Evolutionary conservation across 768 basidiomycete species (phyloP).

Genomic region (Clathrus columnatus): DNA sequence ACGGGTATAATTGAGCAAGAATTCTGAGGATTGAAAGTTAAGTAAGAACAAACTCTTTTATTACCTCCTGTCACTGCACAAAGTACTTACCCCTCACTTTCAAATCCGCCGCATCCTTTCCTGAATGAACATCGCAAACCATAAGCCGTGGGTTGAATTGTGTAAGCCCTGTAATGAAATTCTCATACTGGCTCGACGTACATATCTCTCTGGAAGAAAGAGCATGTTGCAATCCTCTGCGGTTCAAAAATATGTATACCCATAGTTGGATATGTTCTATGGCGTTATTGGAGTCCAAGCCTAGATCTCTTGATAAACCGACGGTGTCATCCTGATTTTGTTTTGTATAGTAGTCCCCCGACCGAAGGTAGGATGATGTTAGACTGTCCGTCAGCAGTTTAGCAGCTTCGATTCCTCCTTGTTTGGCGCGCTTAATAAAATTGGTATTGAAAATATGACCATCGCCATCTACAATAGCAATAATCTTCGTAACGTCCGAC

Average conservation of each 20-base stretch:
- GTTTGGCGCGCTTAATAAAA: slow-evolving; percentile 52
- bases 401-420: slow-evolving; percentile 56
- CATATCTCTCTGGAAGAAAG: slow-evolving; percentile 48
- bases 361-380: slow-evolving; percentile 23
- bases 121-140: slow-evolving; percentile 58
- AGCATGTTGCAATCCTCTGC: slow-evolving; percentile 40
- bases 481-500: not conserved
- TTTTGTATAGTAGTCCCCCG: too few relatives aligned
- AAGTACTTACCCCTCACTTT: slow-evolving; percentile 71
- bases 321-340: slow-evolving; percentile 31
- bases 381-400: slow-evolving; percentile 60
- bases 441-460: slow-evolving; percentile 55
- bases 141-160: slow-evolving; percentile 65
- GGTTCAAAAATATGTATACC: slow-evolving; percentile 68
- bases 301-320: not conserved
- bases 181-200: slow-evolving; percentile 55
- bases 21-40: slow-evolving; percentile 22
- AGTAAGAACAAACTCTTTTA: not conserved
- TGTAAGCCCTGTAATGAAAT: slow-evolving; percentile 55
- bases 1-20: slow-evolving; percentile 33
- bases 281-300: too few relatives aligned
- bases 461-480: slow-evolving; percentile 54
- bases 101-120: slow-evolving; percentile 49
- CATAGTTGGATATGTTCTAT: slow-evolving; percentile 63
- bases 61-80: not conserved